Base-by-base conservation (phyloP, 495 filamentous ascomycete species). In the Echria macrotheca region DNA sequence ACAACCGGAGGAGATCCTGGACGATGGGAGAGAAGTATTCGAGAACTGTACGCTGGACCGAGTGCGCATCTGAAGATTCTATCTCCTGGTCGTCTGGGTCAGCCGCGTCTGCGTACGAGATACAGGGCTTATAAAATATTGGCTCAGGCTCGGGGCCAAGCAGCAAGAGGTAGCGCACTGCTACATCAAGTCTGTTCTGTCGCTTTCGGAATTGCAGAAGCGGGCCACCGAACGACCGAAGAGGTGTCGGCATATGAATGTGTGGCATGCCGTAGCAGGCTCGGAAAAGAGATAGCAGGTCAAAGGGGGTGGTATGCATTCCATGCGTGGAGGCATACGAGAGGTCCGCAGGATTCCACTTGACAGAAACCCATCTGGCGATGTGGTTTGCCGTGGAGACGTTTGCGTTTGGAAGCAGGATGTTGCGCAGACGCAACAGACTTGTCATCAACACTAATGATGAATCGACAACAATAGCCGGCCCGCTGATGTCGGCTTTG, bases 401-500 rank as follows among this genome's bases (percentile, higher is more conserved):
- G 31, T 78, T 78, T 4, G 79, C 74, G 17, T 79, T 82, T 5
- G 87, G 82, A 31, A 83, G 80, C 44, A 84, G 77, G 49, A 70
- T 65, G 46, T 77, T 78, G 52, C 71, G 78, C 47, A 76, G 71
- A 55, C 76, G 79, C 39, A 79, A 69, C 49, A 90, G 50, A 33
- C 74, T 77, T 6, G 76, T 69, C 85, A 90, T 91, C 24, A 96
- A 61, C 2, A 72, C 73, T n/a, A 91, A 65, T 22, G 86, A 82
- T 23, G 87, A 79, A 58, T 96, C 93, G 5, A 83, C 81, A n/a
- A 95, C 71, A 17, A 81, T 59, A 17, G 83, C 83, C 2, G 91
- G 94, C 0, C 90, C 89, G 60, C 83, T 90, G 36, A 93, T 71
- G 51, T 90, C 89, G 42, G 84, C 79, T 12, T 84, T 83, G 6